Evolutionary conservation across 768 basidiomycete genomes (phyloP), one percentile per base, ranked within the genome.

Genomic region (Lyophyllum semitale): DNA sequence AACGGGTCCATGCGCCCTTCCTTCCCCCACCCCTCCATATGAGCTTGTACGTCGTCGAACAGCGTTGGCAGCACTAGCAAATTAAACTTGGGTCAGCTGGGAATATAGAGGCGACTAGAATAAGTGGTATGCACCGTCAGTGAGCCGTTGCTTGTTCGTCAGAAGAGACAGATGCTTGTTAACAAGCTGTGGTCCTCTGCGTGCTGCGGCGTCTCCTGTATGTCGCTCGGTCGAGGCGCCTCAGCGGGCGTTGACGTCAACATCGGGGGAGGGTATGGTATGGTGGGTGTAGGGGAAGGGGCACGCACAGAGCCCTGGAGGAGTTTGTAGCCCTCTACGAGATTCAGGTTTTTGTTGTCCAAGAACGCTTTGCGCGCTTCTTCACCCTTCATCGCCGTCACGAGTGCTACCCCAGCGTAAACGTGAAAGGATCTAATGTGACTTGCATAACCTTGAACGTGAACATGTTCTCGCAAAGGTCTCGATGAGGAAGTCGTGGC

Each of bases 151-250:
- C 32, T 57, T 62, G 42, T 55, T 50, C 25, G 59, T 42, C 45
- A 62, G 49, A 6, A 44, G n/a, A 15, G 35, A 8, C 3, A 62
- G 20, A 2, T 58, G 55, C 42, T 59, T 63, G 49, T 64, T 67
- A 71, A 67, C 56, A 54, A 64, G 22, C 61, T 38, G 12, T 63
- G 55, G 15, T 63, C 60, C 23, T 63, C 60, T 32, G 25, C 53
- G n/a, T n/a, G n/a, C 30, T 17, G 64, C n/a, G 8, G 38, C 5
- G 7, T 45, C 23, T 60, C 53, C 20, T 65, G 51, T 17, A 70
- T 65, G 38, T 72, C 70, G 15, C 59, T 48, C 52, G 69, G 44
- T 30, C 48, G 30, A 4, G 69, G 68, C 11, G 61, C 40, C 63
- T 61, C n/a, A n/a, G n/a, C n/a, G n/a, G n/a, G n/a, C n/a, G n/a